Conservation (phyloP, 306 rosid genomes). For the Rubus idaeus region DNA sequence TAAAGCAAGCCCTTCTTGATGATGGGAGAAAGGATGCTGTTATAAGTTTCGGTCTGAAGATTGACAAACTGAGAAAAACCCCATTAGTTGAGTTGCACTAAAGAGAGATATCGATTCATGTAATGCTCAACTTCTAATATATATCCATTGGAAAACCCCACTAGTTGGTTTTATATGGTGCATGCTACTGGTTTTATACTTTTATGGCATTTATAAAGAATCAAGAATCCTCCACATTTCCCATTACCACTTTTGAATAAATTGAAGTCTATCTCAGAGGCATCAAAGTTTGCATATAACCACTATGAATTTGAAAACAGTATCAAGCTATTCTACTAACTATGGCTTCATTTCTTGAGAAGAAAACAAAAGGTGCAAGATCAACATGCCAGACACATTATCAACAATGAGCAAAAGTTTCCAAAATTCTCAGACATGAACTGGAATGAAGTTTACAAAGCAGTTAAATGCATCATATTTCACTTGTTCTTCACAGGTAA, state of each 20-base stretch:
- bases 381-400: background rate
- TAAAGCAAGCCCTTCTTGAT: slow-evolving; percentile 55
- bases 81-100: slow-evolving; percentile 32
- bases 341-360: too few species aligned
- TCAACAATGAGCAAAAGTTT: background rate
- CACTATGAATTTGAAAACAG: background rate
- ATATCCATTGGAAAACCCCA: background rate
- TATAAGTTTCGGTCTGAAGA: slow-evolving; percentile 35
- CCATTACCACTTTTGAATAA: background rate
- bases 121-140: background rate
- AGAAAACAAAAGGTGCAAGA: too few species aligned
- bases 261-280: background rate
- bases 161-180: background rate
- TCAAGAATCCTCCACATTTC: background rate
- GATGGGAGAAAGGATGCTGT: slow-evolving; percentile 51
- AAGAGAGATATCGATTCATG: background rate
- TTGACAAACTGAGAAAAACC: slow-evolving; percentile 63
- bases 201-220: too few species aligned
- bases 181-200: background rate
- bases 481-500: too few species aligned
- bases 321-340: background rate
- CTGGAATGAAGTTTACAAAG: background rate
- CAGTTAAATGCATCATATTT: background rate
- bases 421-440: background rate
- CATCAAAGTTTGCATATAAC: background rate